Evolutionary conservation across 805 yeast genomes (phyloP).

Genomic region (Candida nonsorbophila): DNA sequence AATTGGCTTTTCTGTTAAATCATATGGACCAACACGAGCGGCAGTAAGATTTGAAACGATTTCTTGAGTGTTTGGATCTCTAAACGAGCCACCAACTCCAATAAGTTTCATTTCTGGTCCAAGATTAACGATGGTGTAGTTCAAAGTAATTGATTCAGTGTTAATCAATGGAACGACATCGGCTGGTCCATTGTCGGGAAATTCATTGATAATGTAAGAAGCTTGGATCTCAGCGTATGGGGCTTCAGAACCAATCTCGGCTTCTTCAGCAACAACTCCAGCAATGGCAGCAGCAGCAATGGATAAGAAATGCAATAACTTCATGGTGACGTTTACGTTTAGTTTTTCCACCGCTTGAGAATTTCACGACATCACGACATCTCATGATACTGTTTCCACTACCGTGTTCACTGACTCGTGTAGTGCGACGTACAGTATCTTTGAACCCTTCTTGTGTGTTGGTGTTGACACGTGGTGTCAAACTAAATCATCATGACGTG

Average conservation of each 20-base stretch:
- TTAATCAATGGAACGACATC: constrained; percentile 40
- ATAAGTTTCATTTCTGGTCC: constrained; percentile 46
- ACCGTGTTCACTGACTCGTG: no score
- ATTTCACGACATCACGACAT: no score
- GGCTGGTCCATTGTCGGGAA: constrained; percentile 29
- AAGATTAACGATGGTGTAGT: constrained; percentile 57
- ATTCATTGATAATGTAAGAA: constrained; percentile 44
- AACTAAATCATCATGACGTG: no score
- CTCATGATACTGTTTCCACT: no score
- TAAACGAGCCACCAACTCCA: constrained; percentile 66
- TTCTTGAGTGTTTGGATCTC: constrained; percentile 49
- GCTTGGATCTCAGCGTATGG: constrained; percentile 7
- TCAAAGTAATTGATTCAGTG: constrained; percentile 50
- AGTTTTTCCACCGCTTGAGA: no score
- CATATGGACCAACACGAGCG: constrained; percentile 57
- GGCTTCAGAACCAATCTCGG: constrained; percentile 6
- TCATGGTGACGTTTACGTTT: no score
- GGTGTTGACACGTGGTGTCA: no score
- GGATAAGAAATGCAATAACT: no score
- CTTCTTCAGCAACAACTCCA: constrained; percentile 8
- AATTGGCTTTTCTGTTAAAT: constrained; percentile 51
- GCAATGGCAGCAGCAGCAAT: constrained; percentile 6
- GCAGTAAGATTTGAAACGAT: constrained; percentile 58
- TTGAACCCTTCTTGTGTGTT: no score
- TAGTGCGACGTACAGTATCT: no score